These are phyloP conservation scores for Cladorrhinum samala DNA, from an alignment of 495 filamentous ascomycete genomes.

Conservation along the genomic window DNA sequence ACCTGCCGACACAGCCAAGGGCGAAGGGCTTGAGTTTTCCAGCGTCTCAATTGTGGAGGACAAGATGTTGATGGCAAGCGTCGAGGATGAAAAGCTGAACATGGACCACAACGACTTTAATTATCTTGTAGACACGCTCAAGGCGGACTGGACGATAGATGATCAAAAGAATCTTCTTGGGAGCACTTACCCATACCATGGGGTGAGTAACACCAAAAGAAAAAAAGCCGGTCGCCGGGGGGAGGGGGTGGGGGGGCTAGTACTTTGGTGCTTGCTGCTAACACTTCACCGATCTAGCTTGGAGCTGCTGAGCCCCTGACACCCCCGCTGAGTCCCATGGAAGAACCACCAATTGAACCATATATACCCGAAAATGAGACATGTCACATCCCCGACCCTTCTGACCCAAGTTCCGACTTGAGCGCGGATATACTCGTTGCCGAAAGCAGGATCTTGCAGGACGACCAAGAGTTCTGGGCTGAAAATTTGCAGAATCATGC, in stretches of 20 bases:
- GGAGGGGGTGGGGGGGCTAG: too few species aligned
- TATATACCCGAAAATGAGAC: constrained; percentile 43
- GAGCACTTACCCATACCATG: constrained; percentile 24
- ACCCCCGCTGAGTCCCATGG: constrained; percentile 52
- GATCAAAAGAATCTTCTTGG: constrained; percentile 31
- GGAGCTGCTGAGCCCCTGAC: constrained; percentile 39
- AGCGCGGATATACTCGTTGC: constrained; percentile 42
- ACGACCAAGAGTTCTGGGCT: constrained; percentile 20
- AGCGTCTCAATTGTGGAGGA: background rate
- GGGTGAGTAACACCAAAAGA: constrained; percentile 35
- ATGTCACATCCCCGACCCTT: constrained; percentile 47
- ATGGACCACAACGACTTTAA: constrained; percentile 13
- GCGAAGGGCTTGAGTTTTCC: constrained; percentile 38
- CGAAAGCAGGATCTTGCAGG: constrained; percentile 28
- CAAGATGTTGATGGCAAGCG: background rate
- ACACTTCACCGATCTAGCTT: too few species aligned
- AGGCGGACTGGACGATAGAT: constrained; percentile 30
- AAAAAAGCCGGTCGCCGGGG: too few species aligned
- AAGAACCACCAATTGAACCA: constrained; percentile 26
- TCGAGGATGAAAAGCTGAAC: constrained; percentile 16
- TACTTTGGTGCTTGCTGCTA: too few species aligned
- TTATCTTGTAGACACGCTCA: constrained; percentile 25
- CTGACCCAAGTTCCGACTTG: constrained; percentile 42
- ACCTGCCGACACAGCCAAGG: constrained; percentile 37
- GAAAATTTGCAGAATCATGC: background rate